Evolutionary conservation across 179 eudicot species (phyloP), one percentile per base, ranked within the genome.

Genomic region (Patellifolia procumbens): DNA sequence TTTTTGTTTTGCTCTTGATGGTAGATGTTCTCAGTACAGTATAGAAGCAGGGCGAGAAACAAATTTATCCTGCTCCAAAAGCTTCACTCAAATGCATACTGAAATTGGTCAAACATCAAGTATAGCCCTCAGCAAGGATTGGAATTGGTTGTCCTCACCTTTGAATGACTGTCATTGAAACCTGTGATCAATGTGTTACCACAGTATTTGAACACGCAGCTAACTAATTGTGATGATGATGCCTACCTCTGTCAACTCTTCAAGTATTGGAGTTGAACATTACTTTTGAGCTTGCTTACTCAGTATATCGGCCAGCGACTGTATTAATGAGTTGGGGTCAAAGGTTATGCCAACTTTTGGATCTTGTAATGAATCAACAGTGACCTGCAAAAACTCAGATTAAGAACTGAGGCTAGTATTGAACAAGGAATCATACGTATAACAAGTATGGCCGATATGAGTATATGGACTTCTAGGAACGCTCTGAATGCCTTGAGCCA

Each of bases 241-340:
- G 8, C 74, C 46, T 60, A 48, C 82, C 35, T 15, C 34, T 4
- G 28, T 42, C 7, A 42, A 15, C 31, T 45, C 32, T 70, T 49
- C 45, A 8, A 53, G 17, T 13, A 45, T 28, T 29, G 31, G 19
- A 11, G 52, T 65, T 22, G 42, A 65, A 63, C 31, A 12, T 71
- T 63, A 80, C 45, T 66, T 67, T 48, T 67, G 60, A 10, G 59
- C 42, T 79, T 51, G 63, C 17, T 80, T n/a, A 49, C 68, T 82
- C 32, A 91, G 73, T 85, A 95, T 73, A 74, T 86, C 68, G n/a
- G 85, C 86, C 72, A 95, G 84, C 55, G 95, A 83, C 83, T 90
- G 85, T 78, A 90, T 91, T 58, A 95, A 78, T 45, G 99, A 83
- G 65, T 79, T 80, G 35, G 99, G 95, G 31, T 93, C 90, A 82